Base-by-base conservation (phyloP, 305 asterid genomes). In the Plantago coronopus region DNA sequence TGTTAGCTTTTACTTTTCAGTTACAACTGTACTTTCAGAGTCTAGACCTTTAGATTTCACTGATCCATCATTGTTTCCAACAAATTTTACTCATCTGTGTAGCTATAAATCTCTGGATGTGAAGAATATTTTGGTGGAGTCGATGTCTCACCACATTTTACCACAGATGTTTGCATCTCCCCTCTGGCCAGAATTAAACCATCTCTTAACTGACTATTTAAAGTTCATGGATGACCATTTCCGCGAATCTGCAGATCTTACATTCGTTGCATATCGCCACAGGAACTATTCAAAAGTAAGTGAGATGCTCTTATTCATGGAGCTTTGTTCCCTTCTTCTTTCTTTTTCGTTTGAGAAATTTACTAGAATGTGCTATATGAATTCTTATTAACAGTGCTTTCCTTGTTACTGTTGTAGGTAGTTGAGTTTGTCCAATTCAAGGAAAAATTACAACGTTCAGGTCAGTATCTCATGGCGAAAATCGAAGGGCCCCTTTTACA, bases 91-190 rank as follows among this genome's bases (percentile, higher is more conserved):
- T 69, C 65, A 69, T 67, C 66, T 63, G 31, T 79, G 59, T 65
- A 94, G 99, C 79, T 94, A 94, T 77, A 90, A 84, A 81, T 78
- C 94, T 58, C 70, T 94, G 93, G 97, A 94, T 61, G 97, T 86
- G 81, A 94, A 94, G 84, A 94, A 94, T 76, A 90, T 94, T 65
- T 78, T 94, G 80, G 75, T 88, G 84, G 99, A 94, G 85, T 84
- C 96, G 53, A 83, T 80, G 66, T 83, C 88, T 11, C 94, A 90
- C 85, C 95, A 88, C 73, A 86, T 94, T 68, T 81, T 94, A 72
- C 99, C 96, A 8, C 96, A 91, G 81, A 86, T 90, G 96, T 69
- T 90, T 75, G 72, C 73, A 61, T 94, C 97, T 60, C 95, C 96
- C 15, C 76, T 88, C 23, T 94, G 96, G 99, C 56, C 88, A 37